A percentile compares a stretch with the other conserved stretches of the same genome.
These are phyloP conservation scores for Alternaria gansuensis DNA, from an alignment of 2,329 filamentous ascomycete genomes.

Conservation along the genomic window DNA sequence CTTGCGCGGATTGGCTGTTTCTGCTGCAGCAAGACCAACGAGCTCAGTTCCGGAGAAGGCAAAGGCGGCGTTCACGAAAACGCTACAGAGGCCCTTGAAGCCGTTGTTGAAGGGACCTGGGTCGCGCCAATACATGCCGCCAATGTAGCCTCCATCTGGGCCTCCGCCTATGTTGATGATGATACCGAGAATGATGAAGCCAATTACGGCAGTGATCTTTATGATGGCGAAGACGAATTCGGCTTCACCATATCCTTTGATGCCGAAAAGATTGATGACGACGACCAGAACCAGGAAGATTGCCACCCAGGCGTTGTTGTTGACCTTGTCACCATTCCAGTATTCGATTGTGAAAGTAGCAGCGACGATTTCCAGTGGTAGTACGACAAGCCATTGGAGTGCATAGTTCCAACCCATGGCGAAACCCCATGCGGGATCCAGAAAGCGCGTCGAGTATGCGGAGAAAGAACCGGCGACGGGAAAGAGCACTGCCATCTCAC, in stretches of 20 bases:
- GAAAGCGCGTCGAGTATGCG: slow-evolving; percentile 87
- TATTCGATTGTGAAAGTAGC: slow-evolving; percentile 85
- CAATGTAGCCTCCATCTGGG: slow-evolving; percentile 73
- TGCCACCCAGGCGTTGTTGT: slow-evolving; percentile 73
- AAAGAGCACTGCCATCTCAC: slow-evolving; percentile 89
- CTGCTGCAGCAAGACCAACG: slow-evolving; percentile 79
- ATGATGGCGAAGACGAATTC: slow-evolving; percentile 88
- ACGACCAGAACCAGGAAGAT: slow-evolving; percentile 82
- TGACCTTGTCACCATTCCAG: slow-evolving; percentile 68
- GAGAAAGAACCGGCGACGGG: slow-evolving; percentile 93
- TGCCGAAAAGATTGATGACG: slow-evolving; percentile 71
- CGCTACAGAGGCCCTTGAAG: slow-evolving; percentile 82
- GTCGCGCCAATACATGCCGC: slow-evolving; percentile 76
- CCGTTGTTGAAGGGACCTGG: slow-evolving; percentile 88
- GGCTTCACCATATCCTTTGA: slow-evolving; percentile 88
- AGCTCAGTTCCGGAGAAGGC: slow-evolving; percentile 79
- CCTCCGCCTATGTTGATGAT: slow-evolving; percentile 82
- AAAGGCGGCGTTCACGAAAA: slow-evolving; percentile 80
- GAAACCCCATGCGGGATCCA: slow-evolving; percentile 94
- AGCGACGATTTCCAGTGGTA: slow-evolving; percentile 87
- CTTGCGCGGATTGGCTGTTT: slow-evolving; percentile 81
- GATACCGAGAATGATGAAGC: slow-evolving; percentile 88
- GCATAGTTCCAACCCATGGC: slow-evolving; percentile 97
- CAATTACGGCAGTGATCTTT: slow-evolving; percentile 86
- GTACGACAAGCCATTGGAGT: slow-evolving; percentile 83